Conservation (phyloP, 2,329 filamentous ascomycete species). For the Microsporum canis region DNA sequence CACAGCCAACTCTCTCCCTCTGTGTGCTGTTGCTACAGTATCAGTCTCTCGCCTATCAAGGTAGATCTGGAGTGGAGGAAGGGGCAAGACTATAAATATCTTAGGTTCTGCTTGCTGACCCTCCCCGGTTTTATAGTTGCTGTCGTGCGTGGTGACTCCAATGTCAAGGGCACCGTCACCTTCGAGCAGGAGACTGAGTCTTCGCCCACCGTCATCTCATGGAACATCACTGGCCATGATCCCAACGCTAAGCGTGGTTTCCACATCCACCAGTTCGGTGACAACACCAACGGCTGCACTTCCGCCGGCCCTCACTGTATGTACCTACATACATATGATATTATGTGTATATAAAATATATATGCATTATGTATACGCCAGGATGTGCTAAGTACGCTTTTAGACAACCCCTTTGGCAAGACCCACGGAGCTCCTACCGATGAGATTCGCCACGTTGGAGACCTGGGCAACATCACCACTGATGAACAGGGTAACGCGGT, state of each 20-base stretch:
- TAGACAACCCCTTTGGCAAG: constrained; percentile 93
- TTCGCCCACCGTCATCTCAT: constrained; percentile 73
- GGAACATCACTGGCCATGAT: constrained; percentile 86
- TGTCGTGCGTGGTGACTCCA: constrained; percentile 95
- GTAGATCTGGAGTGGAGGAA: constrained; percentile 4
- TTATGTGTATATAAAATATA: no score
- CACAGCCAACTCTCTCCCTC: not conserved
- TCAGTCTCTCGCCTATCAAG: constrained; percentile 4
- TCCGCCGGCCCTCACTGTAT: constrained; percentile 94
- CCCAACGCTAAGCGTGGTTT: constrained; percentile 93
- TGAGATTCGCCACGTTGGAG: constrained; percentile 83
- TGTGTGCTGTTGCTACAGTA: not conserved
- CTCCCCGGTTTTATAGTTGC: constrained; percentile 51
- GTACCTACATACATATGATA: constrained; percentile 25
- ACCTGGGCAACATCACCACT: constrained; percentile 94
- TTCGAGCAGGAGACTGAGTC: constrained; percentile 87
- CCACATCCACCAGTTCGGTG: constrained; percentile 97
- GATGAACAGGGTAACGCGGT: constrained; percentile 83
- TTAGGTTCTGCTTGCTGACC: not conserved
- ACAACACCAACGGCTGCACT: constrained; percentile 99
- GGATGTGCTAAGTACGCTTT: no score
- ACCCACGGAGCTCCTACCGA: constrained; percentile 80
- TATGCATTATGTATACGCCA: no score
- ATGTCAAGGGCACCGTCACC: constrained; percentile 82
- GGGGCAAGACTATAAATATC: not conserved